Evolutionary conservation across 1,139 yeast species (phyloP).

Genomic region (Geotrichum siamense): DNA sequence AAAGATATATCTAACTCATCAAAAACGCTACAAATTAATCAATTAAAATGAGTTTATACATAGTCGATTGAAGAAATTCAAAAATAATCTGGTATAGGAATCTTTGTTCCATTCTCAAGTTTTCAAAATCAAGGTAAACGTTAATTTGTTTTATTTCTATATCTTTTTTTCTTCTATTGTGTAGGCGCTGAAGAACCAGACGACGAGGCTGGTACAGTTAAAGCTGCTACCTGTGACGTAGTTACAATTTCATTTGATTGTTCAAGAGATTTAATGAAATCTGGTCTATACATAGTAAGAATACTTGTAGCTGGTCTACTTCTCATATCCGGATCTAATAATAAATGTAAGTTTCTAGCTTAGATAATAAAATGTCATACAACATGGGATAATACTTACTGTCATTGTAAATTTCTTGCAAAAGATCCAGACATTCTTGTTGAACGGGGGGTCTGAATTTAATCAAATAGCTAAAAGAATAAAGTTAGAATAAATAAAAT

Average conservation of each 20-base stretch:
- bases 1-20: too few relatives aligned
- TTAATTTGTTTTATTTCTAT: too few relatives aligned
- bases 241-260: neutral
- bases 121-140: too few relatives aligned
- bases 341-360: neutral
- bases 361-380: neutral
- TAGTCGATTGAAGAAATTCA: too few relatives aligned
- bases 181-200: too few relatives aligned
- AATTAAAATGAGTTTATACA: too few relatives aligned
- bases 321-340: constrained; percentile 14
- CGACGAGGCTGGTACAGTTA: too few relatives aligned
- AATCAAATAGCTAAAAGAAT: constrained; percentile 56
- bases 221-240: too few relatives aligned
- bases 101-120: too few relatives aligned
- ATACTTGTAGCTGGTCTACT: constrained; percentile 13
- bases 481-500: neutral
- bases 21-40: too few relatives aligned
- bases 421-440: constrained; percentile 54
- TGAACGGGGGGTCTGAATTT: constrained; percentile 89
- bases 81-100: too few relatives aligned
- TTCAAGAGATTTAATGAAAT: constrained; percentile 14
- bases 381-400: constrained; percentile 7
- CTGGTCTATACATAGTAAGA: constrained; percentile 15
- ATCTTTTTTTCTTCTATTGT: too few relatives aligned
- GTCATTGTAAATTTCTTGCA: constrained; percentile 50